Evolutionary conservation across 2,329 filamentous ascomycete genomes (phyloP), one percentile per base, ranked within the genome.

Genomic region (Phaeomoniella chlamydospora): DNA sequence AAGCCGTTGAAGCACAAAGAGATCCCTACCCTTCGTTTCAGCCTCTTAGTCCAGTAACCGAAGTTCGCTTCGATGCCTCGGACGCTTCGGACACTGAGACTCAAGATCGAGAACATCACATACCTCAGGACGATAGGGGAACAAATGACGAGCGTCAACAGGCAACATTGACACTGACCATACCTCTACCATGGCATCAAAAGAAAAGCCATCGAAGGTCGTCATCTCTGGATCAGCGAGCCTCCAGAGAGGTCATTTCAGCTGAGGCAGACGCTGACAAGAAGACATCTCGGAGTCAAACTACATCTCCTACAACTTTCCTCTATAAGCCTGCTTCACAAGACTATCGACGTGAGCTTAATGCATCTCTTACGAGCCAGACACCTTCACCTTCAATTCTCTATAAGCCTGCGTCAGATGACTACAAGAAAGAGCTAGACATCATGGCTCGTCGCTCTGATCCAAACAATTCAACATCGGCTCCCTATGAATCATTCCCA

Each of bases 371-470:
- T 26, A 26, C 22, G 13, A 16, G 32, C 15, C 34, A 36, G 10
- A 14, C 34, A 4, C n/a, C 18, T 10, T 31, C 34, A 18, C 34
- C 34, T 10, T 5, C 18, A 16, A 18, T 36, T 12, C n/a, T 29
- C 11, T 36, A 36, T 18, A 36, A 36, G 13, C 34, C 34, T 10
- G 18, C 22, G 12, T 36, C 34, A 13, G 34, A 29, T 4, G 15
- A 36, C 14, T 29, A 36, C 13, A 18, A n/a, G 34, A 9, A 12
- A 14, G 18, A 29, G 14, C 11, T 36, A 13, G 14, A 34, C 9
- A 4, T 17, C 16, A 34, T 34, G 16, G 16, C 32, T 9, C 16
- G n/a, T 34, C 14, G 11, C 6, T 13, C 32, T 34, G n/a, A n/a
- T n/a, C n/a, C n/a, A n/a, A n/a, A n/a, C n/a, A n/a, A n/a, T n/a